Percentiles rank a stretch among this genome's conserved stretches.
Conservation (phyloP, 345 rosid genomes). For the Excoecaria agallocha region DNA sequence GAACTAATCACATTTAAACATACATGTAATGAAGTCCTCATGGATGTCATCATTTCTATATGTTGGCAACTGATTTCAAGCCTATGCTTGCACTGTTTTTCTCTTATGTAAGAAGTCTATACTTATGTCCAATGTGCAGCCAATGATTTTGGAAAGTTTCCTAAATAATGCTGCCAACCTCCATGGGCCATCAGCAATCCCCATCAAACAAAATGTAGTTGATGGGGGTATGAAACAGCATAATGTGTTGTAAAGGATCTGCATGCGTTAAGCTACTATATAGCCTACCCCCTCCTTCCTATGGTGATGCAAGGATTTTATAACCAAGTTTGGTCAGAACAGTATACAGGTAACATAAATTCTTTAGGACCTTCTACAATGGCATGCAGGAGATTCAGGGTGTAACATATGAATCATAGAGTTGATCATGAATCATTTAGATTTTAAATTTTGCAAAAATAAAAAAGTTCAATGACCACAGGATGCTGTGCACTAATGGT, state of each 20-base stretch:
- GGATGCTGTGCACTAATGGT: not conserved
- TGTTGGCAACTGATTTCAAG: not conserved
- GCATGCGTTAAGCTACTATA: not conserved
- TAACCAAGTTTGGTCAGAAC: not conserved
- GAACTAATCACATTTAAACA: not conserved
- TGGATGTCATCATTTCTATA: not conserved
- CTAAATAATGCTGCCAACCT: not conserved
- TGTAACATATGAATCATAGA: not conserved
- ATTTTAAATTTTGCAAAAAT: not conserved
- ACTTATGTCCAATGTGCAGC: not conserved
- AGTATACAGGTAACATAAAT: not conserved
- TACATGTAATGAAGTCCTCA: not conserved
- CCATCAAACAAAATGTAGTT: not conserved
- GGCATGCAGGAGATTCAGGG: not conserved
- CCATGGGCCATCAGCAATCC: not conserved
- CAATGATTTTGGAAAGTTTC: not conserved
- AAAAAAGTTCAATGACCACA: not conserved
- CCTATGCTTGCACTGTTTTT: not conserved
- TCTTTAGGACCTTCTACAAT: not conserved
- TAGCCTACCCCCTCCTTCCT: not conserved
- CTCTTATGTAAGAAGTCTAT: not conserved
- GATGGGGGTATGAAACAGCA: not conserved
- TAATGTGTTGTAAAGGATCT: not conserved
- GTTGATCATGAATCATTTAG: not conserved
- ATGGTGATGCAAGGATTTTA: not conserved